A percentile compares a stretch with the other conserved stretches of the same genome.
Evolutionary conservation across 2,329 filamentous ascomycete species (phyloP).

Genomic region (Alternaria novae-zelandiae): DNA sequence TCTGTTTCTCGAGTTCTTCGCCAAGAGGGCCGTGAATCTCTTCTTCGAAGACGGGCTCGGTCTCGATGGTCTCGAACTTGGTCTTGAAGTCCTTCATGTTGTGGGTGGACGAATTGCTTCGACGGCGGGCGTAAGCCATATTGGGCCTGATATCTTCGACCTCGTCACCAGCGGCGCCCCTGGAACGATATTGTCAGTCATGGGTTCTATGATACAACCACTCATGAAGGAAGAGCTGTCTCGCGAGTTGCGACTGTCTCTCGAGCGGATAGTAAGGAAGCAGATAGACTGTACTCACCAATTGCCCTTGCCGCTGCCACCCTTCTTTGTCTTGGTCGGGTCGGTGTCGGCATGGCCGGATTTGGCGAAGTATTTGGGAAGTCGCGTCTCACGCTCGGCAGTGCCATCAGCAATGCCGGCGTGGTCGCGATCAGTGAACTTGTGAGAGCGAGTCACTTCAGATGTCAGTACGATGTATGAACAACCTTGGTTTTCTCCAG

Average conservation of each 20-base stretch:
- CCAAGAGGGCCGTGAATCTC: conserved; percentile 72
- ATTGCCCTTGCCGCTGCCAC: conserved; percentile 89
- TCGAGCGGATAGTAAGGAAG: not conserved
- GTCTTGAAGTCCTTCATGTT: conserved; percentile 84
- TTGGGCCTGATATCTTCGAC: conserved; percentile 83
- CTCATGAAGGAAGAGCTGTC: not conserved
- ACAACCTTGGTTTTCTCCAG: not conserved
- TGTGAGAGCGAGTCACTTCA: conserved; percentile 97
- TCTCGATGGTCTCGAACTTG: conserved; percentile 92
- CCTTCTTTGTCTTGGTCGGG: conserved; percentile 96
- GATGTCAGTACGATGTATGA: conserved; percentile 18
- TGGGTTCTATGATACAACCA: not conserved
- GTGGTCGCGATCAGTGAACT: conserved; percentile 93
- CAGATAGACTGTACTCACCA: conserved; percentile 67
- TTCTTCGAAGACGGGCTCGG: conserved; percentile 92
- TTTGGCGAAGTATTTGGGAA: conserved; percentile 95
- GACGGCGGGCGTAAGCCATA: conserved; percentile 84
- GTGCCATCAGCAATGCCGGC: conserved; percentile 77
- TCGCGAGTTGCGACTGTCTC: not conserved
- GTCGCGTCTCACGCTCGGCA: conserved; percentile 70
- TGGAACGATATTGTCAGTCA: conserved; percentile 49
- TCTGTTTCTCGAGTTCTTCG: conserved; percentile 63
- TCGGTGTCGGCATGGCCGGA: conserved; percentile 79
- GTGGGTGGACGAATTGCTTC: conserved; percentile 85
- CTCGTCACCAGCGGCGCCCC: conserved; percentile 85